phyloP scores from a whole-genome alignment of 192 early-diverging fungal species.

The Gonapodya prolifera region DNA sequence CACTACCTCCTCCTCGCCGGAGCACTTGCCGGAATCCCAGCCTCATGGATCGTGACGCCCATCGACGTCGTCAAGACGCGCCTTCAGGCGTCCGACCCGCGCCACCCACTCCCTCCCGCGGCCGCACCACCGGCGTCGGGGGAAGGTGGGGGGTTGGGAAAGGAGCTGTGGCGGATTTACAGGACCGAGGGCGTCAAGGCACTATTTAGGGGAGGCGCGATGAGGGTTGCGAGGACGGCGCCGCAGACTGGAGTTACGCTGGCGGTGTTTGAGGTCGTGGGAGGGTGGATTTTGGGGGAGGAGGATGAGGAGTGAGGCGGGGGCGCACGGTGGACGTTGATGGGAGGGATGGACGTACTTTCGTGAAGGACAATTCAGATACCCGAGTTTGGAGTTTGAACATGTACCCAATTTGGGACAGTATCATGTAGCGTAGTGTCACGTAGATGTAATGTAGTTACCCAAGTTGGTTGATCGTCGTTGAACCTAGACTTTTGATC shows the following conservation, averaged over 20 bases:
- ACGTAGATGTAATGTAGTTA: too few species aligned
- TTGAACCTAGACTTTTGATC: too few species aligned
- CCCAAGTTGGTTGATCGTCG: too few species aligned
- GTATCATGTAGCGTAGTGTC: too few species aligned
- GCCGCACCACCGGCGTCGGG: slow-evolving; percentile 13
- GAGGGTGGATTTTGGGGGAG: neutral
- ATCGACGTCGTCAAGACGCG: slow-evolving; percentile 98
- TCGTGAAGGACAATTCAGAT: too few species aligned
- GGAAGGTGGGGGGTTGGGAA: slow-evolving; percentile 38
- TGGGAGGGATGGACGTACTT: too few species aligned
- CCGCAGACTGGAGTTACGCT: slow-evolving; percentile 97
- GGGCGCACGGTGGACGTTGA: too few species aligned
- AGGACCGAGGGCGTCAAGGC: slow-evolving; percentile 84
- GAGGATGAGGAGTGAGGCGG: neutral
- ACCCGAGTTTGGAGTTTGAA: too few species aligned
- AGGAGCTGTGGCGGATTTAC: slow-evolving; percentile 78
- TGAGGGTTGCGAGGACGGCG: slow-evolving; percentile 83
- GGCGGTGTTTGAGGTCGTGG: slow-evolving; percentile 69
- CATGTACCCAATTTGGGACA: too few species aligned
- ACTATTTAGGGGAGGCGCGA: slow-evolving; percentile 94
- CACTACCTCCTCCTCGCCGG: slow-evolving; percentile 69
- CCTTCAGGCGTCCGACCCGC: slow-evolving; percentile 81
- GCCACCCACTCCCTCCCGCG: slow-evolving; percentile 74
- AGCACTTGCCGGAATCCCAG: slow-evolving; percentile 91
- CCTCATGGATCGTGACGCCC: slow-evolving; percentile 93